These are phyloP conservation scores for Obba rivulosa DNA, from an alignment of 768 basidiomycete species.

Conservation along the genomic window DNA sequence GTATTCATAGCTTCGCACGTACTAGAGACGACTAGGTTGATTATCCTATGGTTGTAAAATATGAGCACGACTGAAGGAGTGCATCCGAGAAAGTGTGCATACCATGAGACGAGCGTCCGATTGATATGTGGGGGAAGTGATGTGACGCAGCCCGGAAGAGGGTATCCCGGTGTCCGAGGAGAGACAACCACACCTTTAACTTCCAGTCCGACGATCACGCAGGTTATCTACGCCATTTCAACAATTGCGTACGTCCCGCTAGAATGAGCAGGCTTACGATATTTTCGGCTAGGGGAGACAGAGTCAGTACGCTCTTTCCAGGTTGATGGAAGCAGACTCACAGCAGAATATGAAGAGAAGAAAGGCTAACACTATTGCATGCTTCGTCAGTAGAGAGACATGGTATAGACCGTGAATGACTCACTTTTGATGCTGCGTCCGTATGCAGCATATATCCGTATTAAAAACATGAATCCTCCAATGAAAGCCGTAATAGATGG, in stretches of 20 bases:
- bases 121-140: not conserved
- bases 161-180: not conserved
- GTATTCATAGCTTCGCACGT: not conserved
- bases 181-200: not conserved
- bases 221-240: not conserved
- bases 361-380: not conserved
- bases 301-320: not conserved
- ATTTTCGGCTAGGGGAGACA: not conserved
- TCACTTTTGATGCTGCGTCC: not conserved
- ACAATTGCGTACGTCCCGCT: too few relatives aligned
- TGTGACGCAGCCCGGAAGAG: not conserved
- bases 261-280: not conserved
- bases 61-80: not conserved
- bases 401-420: not conserved
- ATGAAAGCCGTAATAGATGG: not conserved
- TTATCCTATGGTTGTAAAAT: not conserved
- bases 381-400: not conserved
- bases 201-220: not conserved
- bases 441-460: not conserved
- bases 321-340: not conserved
- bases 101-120: not conserved
- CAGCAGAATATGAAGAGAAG: not conserved
- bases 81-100: not conserved
- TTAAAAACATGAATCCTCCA: not conserved
- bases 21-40: not conserved